A percentile compares a stretch with the other conserved stretches of the same genome.
phyloP scores from a whole-genome alignment of 495 filamentous ascomycete species.

The Talaromyces ruber region DNA sequence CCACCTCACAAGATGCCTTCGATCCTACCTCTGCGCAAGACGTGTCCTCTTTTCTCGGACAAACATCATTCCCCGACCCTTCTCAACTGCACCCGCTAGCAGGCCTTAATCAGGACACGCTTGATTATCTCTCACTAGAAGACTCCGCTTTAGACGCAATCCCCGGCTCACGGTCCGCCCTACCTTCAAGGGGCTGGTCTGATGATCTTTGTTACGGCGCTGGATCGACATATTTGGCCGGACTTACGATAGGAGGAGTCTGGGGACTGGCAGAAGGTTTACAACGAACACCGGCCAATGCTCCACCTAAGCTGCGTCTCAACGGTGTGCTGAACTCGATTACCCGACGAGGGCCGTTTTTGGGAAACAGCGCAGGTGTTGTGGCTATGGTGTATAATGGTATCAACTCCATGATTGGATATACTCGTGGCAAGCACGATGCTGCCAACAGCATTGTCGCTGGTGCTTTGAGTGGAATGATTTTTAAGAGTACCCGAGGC shows the following conservation, averaged over 20 bases:
- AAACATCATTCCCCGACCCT: constrained; percentile 67
- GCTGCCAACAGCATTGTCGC: constrained; percentile 77
- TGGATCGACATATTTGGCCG: constrained; percentile 83
- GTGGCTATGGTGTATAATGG: constrained; percentile 93
- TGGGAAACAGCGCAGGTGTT: constrained; percentile 91
- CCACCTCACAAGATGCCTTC: constrained; percentile 51
- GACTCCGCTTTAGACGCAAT: constrained; percentile 81
- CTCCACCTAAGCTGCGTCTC: constrained; percentile 80
- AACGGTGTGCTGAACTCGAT: constrained; percentile 92
- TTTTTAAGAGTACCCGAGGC: constrained; percentile 94
- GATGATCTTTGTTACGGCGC: constrained; percentile 98
- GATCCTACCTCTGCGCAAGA: constrained; percentile 65
- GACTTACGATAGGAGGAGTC: constrained; percentile 74
- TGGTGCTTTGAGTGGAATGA: constrained; percentile 77
- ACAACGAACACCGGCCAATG: constrained; percentile 56
- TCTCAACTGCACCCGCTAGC: constrained; percentile 87
- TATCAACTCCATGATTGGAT: constrained; percentile 84
- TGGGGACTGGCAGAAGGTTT: constrained; percentile 91
- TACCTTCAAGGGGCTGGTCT: constrained; percentile 93
- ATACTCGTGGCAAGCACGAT: constrained; percentile 83
- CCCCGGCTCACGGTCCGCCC: constrained; percentile 74
- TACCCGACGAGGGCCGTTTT: constrained; percentile 87
- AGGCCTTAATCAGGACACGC: constrained; percentile 80
- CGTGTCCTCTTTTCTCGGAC: constrained; percentile 71
- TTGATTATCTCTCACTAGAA: constrained; percentile 91